These are phyloP conservation scores for Penicillium odoratum DNA, from an alignment of 495 filamentous ascomycete genomes.

Conservation along the genomic window DNA sequence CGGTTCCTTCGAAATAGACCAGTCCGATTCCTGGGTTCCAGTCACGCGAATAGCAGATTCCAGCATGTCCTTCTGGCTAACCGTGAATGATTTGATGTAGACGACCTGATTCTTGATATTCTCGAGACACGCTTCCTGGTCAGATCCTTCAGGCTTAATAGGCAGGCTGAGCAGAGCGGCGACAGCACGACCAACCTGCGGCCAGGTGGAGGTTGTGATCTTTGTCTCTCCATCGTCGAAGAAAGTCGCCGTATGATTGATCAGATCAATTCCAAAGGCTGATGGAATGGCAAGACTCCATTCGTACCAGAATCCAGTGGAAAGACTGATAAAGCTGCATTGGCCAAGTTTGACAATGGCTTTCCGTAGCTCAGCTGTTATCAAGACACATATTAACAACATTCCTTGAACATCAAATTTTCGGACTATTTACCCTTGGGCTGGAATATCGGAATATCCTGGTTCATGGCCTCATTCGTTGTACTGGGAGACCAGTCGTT, in stretches of 20 bases:
- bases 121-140: constrained; percentile 21
- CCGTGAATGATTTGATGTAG: constrained; percentile 45
- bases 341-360: constrained; percentile 46
- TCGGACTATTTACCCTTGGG: constrained; percentile 9
- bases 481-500: constrained; percentile 54
- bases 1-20: constrained; percentile 51
- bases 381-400: not conserved
- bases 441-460: constrained; percentile 33
- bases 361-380: constrained; percentile 4
- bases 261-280: constrained; percentile 48
- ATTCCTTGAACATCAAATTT: not conserved
- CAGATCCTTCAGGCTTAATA: constrained; percentile 41
- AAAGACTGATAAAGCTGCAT: constrained; percentile 51
- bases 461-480: constrained; percentile 30
- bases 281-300: constrained; percentile 38
- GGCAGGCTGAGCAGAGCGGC: constrained; percentile 45
- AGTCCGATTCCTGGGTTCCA: constrained; percentile 52
- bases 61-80: constrained; percentile 55
- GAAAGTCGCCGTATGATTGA: constrained; percentile 34
- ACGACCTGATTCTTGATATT: constrained; percentile 41
- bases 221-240: constrained; percentile 50
- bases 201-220: constrained; percentile 42
- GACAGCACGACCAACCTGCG: constrained; percentile 46
- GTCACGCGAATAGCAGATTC: constrained; percentile 53
- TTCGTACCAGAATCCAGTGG: constrained; percentile 56